Evolutionary conservation across 1,284 basidiomycete species (phyloP).

Genomic region (Chondrostereum purpureum): DNA sequence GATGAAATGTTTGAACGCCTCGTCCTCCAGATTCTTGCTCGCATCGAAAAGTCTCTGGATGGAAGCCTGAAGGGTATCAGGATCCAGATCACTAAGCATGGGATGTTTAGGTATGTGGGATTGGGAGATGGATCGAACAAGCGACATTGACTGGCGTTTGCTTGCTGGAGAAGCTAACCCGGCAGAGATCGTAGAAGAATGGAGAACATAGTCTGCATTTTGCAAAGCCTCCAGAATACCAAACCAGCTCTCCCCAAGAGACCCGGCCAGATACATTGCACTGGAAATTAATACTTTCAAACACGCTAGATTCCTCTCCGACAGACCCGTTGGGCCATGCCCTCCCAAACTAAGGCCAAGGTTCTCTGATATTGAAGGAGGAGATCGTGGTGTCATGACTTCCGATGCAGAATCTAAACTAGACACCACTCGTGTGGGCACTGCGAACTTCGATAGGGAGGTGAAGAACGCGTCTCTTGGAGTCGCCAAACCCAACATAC

Average conservation of each 20-base stretch:
- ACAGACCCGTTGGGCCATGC: conserved; percentile 42
- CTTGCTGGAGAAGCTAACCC: conserved; percentile 20
- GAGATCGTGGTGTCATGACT: conserved; percentile 56
- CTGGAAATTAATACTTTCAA: conserved; percentile 78
- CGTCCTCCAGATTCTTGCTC: conserved; percentile 76
- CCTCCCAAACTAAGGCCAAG: conserved; percentile 50
- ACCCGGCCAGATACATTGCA: conserved; percentile 78
- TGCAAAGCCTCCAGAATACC: conserved; percentile 85
- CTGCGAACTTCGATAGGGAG: conserved; percentile 80
- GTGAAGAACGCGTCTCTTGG: conserved; percentile 93
- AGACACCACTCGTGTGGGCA: conserved; percentile 83
- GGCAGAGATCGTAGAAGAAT: conserved; percentile 44
- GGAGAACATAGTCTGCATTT: conserved; percentile 87
- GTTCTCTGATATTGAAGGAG: conserved; percentile 62
- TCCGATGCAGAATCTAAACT: conserved; percentile 72
- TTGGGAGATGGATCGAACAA: neutral
- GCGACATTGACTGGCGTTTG: conserved; percentile 23
- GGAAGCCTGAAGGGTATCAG: conserved; percentile 62
- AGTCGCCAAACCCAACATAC: conserved; percentile 78
- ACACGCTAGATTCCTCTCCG: conserved; percentile 87
- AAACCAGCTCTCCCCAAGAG: conserved; percentile 86
- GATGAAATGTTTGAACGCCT: conserved; percentile 78
- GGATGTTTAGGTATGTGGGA: conserved; percentile 46
- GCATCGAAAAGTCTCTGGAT: conserved; percentile 83
- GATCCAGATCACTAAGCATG: conserved; percentile 67